Evolutionary conservation across 257 asterid species (phyloP).

Genomic region (Solanum neorickii): DNA sequence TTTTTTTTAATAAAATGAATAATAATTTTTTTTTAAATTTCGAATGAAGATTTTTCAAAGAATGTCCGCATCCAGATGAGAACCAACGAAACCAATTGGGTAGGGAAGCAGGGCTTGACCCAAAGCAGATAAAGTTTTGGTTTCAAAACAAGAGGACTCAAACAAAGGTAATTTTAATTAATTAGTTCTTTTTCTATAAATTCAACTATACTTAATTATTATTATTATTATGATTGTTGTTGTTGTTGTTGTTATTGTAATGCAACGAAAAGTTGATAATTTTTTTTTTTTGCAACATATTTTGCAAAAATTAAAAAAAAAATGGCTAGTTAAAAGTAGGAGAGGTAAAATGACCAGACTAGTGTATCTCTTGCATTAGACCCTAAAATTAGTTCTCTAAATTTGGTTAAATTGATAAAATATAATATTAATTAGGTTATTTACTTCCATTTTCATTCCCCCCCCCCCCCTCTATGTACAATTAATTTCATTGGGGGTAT

Average conservation of each 20-base stretch:
- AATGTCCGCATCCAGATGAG: conserved; percentile 49
- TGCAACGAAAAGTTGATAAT: neutral
- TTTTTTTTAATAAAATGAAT: neutral
- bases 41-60: conserved; percentile 45
- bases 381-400: neutral
- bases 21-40: neutral
- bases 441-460: neutral
- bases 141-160: conserved; percentile 73
- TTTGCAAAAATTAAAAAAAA: neutral
- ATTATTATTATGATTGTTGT: neutral
- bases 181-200: neutral
- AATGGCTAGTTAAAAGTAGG: neutral
- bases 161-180: conserved; percentile 35
- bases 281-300: neutral
- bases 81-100: conserved; percentile 43
- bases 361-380: neutral
- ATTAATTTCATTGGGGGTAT: neutral
- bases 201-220: neutral
- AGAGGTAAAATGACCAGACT: neutral
- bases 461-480: neutral
- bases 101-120: conserved; percentile 42
- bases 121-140: conserved; percentile 60
- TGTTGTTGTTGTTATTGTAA: too few relatives aligned
- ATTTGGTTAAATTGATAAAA: neutral
- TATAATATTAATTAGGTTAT: neutral